Conservation (phyloP, 2,329 filamentous ascomycete species). For the Cladobotryum protrusum region DNA sequence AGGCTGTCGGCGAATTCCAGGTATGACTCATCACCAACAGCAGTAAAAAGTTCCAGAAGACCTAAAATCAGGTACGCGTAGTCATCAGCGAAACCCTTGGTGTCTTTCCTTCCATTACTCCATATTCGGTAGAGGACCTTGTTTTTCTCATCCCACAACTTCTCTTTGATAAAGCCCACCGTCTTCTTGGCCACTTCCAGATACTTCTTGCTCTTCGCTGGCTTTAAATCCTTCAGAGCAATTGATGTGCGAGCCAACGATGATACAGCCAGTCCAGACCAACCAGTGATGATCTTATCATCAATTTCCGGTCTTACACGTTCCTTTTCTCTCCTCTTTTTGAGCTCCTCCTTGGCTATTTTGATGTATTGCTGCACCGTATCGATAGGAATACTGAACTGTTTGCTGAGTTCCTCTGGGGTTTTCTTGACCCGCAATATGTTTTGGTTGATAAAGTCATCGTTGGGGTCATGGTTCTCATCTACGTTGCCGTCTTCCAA, state of each 20-base stretch:
- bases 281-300: slow-evolving; percentile 79
- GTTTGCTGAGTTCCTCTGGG: slow-evolving; percentile 61
- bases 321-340: slow-evolving; percentile 64
- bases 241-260: slow-evolving; percentile 71
- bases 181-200: slow-evolving; percentile 60
- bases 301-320: slow-evolving; percentile 74
- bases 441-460: slow-evolving; percentile 93
- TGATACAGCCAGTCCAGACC: slow-evolving; percentile 84
- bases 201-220: slow-evolving; percentile 53
- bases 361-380: slow-evolving; percentile 64
- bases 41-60: slow-evolving; percentile 76
- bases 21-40: slow-evolving; percentile 69
- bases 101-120: slow-evolving; percentile 53
- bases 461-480: slow-evolving; percentile 75
- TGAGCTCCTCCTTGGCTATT: slow-evolving; percentile 60
- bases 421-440: slow-evolving; percentile 69
- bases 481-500: slow-evolving; percentile 79
- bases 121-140: slow-evolving; percentile 69
- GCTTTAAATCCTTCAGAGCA: slow-evolving; percentile 56
- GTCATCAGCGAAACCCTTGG: slow-evolving; percentile 81
- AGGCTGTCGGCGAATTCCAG: slow-evolving; percentile 76
- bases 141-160: slow-evolving; percentile 62
- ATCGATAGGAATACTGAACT: slow-evolving; percentile 65
- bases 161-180: slow-evolving; percentile 63
- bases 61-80: slow-evolving; percentile 86